Percentiles rank a stretch among this genome's conserved stretches.
phyloP scores from a whole-genome alignment of 441 rosid genomes.

The Eruca vesicaria region DNA sequence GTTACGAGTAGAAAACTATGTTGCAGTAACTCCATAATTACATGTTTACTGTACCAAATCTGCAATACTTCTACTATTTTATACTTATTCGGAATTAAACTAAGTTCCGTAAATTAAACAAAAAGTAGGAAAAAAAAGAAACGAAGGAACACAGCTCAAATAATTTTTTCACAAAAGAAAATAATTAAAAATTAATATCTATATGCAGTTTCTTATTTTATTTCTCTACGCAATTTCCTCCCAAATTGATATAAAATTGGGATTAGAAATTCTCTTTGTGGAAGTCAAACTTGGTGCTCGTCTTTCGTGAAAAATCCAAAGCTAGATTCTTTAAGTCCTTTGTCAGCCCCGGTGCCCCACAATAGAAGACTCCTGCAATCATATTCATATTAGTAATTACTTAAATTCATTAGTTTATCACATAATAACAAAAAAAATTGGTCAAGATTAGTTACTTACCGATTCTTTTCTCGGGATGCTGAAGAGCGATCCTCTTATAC shows the following conservation, averaged over 20 bases:
- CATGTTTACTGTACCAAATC: constrained; percentile 3
- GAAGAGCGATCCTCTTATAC: constrained; percentile 65
- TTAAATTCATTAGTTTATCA: neutral
- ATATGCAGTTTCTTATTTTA: constrained; percentile 23
- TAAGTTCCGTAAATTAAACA: neutral
- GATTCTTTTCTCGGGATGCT: constrained; percentile 59
- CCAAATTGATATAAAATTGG: neutral
- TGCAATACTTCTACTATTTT: neutral
- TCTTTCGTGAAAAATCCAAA: constrained; percentile 72
- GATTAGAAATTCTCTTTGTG: constrained; percentile 51
- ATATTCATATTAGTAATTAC: neutral
- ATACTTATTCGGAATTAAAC: neutral
- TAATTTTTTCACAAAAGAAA: neutral
- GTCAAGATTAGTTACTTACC: constrained; percentile 57
- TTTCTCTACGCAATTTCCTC: neutral
- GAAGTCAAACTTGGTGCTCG: constrained; percentile 85
- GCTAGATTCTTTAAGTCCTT: constrained; percentile 70
- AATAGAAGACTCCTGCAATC: constrained; percentile 84
- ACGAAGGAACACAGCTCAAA: constrained; percentile 20
- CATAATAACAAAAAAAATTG: neutral
- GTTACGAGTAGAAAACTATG: neutral
- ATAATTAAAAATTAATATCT: constrained; percentile 1
- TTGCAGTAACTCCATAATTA: constrained; percentile 3
- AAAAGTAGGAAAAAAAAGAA: neutral
- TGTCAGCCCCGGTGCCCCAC: constrained; percentile 75